Conservation (phyloP, 1,284 basidiomycete genomes). For the Puccinia coronata region DNA sequence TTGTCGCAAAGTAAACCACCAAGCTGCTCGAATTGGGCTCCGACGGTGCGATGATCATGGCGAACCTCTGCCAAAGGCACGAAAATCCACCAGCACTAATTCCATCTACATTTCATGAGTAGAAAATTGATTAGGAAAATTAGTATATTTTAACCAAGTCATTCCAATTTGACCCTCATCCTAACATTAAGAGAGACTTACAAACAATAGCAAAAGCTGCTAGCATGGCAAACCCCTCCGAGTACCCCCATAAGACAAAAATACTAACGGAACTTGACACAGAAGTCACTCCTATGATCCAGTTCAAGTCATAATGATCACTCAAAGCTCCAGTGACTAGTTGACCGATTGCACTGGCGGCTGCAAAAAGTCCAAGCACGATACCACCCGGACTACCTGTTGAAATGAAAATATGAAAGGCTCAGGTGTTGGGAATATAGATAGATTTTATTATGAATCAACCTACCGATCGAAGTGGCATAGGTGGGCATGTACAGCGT, state of each 20-base stretch:
- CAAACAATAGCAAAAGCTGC: slow-evolving; percentile 38
- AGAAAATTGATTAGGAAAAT: no score
- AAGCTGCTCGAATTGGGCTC: slow-evolving; percentile 37
- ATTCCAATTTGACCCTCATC: no score
- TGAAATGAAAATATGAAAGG: not conserved
- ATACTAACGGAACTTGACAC: slow-evolving; percentile 32
- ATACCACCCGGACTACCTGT: slow-evolving; percentile 43
- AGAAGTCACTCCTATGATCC: slow-evolving; percentile 34
- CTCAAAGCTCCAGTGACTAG: slow-evolving; percentile 17
- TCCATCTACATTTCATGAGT: no score
- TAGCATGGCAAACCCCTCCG: slow-evolving; percentile 27
- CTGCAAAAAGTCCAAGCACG: slow-evolving; percentile 22
- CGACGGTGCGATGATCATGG: slow-evolving; percentile 36
- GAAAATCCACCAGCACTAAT: slow-evolving; percentile 47
- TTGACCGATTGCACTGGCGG: slow-evolving; percentile 32
- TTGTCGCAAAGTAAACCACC: slow-evolving; percentile 27
- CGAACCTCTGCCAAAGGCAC: slow-evolving; percentile 40
- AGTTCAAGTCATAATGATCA: slow-evolving; percentile 33
- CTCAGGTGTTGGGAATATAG: not conserved
- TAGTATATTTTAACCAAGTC: no score
- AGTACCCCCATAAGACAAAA: slow-evolving; percentile 40
- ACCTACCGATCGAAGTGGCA: slow-evolving; percentile 29
- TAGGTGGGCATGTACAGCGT: slow-evolving; percentile 38
- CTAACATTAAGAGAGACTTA: not conserved
- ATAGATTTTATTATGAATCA: no score